phyloP scores from a whole-genome alignment of 257 asterid genomes.

The Fraxinus pennsylvanica region DNA sequence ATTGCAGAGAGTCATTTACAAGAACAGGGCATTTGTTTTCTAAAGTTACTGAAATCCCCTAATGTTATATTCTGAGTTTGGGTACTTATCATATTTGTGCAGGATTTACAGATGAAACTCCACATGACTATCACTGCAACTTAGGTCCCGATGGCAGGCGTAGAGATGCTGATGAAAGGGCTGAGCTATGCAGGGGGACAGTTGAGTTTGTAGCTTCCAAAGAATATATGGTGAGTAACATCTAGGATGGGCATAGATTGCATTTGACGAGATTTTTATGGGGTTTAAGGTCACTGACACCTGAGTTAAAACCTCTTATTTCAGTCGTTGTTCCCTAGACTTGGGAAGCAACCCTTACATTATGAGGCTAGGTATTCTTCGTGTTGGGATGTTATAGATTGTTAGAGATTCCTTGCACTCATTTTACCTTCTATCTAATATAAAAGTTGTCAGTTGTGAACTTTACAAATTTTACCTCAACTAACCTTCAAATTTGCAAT shows the following conservation, averaged over 20 bases:
- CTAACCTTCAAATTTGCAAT: neutral
- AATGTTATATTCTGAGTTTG: neutral
- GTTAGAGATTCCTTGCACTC: neutral
- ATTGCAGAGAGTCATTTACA: neutral
- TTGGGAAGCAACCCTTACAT: neutral
- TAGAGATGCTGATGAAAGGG: constrained; percentile 96
- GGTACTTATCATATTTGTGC: constrained; percentile 27
- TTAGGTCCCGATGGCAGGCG: constrained; percentile 99
- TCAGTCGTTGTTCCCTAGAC: neutral
- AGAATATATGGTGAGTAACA: constrained; percentile 42
- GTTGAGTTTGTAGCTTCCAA: constrained; percentile 94
- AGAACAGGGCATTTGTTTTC: neutral
- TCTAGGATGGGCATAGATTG: constrained; percentile 22
- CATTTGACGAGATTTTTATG: constrained; percentile 11
- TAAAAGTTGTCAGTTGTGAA: neutral
- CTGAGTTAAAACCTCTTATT: constrained; percentile 6
- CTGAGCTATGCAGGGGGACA: constrained; percentile 93
- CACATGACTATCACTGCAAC: constrained; percentile 97
- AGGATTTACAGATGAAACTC: constrained; percentile 95
- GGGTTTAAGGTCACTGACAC: constrained; percentile 21
- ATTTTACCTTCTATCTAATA: neutral
- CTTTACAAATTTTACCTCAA: neutral
- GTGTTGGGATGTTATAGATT: neutral
- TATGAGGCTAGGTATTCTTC: neutral
- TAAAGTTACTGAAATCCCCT: neutral